Conservation (phyloP, 2,329 filamentous ascomycete species). For the Lasiodiplodia citricola region DNA sequence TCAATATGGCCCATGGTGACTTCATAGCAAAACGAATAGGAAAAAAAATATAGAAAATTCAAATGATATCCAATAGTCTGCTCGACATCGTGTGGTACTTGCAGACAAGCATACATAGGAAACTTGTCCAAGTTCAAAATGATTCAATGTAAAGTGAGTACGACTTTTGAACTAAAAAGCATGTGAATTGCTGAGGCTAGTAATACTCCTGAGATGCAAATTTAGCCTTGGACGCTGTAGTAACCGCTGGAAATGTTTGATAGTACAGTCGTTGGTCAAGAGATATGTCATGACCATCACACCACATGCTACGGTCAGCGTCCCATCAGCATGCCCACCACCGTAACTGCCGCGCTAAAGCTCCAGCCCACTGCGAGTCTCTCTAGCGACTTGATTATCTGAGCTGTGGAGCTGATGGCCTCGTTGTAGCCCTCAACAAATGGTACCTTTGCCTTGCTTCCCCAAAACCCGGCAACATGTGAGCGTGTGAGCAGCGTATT, state of each 20-base stretch:
- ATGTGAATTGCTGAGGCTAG: too few species aligned
- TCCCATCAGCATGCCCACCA: neutral
- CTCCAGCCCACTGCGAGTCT: slow-evolving; percentile 4
- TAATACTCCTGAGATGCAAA: too few species aligned
- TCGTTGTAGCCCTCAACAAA: slow-evolving; percentile 45
- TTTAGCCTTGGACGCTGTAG: neutral
- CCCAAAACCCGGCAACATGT: slow-evolving; percentile 43
- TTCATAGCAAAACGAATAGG: neutral
- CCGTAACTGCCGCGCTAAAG: neutral
- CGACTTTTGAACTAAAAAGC: too few species aligned
- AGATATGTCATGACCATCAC: neutral
- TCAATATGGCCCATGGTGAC: neutral
- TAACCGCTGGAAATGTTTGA: neutral
- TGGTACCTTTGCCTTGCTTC: slow-evolving; percentile 39
- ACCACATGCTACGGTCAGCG: neutral
- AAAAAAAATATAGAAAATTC: neutral
- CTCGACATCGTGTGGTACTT: too few species aligned
- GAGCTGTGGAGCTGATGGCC: slow-evolving; percentile 33
- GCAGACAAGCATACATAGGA: too few species aligned
- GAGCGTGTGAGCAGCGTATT: slow-evolving; percentile 30
- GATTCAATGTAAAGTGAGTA: too few species aligned
- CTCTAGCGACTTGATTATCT: slow-evolving; percentile 14
- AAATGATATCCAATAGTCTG: neutral
- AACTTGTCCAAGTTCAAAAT: too few species aligned
- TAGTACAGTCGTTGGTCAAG: neutral